A percentile compares a stretch with the other conserved stretches of the same genome.
Evolutionary conservation across 2,329 filamentous ascomycete species (phyloP).

Genomic region (Leptoxyphium fumago): DNA sequence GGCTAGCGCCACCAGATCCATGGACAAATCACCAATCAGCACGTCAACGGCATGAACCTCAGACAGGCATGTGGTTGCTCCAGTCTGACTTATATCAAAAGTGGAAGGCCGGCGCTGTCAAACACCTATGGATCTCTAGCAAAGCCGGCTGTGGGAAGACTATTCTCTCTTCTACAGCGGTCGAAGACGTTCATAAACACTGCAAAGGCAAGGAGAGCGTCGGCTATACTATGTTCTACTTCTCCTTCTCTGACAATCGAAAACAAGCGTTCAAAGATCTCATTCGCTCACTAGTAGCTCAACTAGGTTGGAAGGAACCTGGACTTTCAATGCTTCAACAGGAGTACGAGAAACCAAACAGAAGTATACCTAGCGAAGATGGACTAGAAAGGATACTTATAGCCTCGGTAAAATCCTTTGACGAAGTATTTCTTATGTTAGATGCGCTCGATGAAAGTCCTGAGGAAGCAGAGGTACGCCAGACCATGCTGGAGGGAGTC

Average conservation of each 20-base stretch:
- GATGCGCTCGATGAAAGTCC: slow-evolving; percentile 24
- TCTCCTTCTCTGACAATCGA: slow-evolving; percentile 1
- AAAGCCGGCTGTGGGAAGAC: slow-evolving; percentile 4
- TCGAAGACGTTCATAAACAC: neutral
- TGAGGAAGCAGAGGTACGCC: slow-evolving; percentile 5
- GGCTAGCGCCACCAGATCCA: slow-evolving; percentile 10
- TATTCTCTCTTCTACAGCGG: slow-evolving; percentile 1
- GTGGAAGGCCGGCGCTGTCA: slow-evolving; percentile 7
- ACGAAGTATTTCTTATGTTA: slow-evolving; percentile 17
- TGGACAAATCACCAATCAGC: slow-evolving; percentile 8
- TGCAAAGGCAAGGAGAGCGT: neutral
- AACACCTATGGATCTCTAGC: slow-evolving; percentile 2
- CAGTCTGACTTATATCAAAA: slow-evolving; percentile 4
- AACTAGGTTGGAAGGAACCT: slow-evolving; percentile 1
- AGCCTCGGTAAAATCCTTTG: slow-evolving; percentile 4
- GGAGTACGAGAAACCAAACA: neutral
- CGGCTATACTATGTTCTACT: slow-evolving; percentile 2
- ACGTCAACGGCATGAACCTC: slow-evolving; percentile 3
- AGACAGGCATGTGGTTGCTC: slow-evolving; percentile 9
- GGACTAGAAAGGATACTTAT: slow-evolving; percentile 9
- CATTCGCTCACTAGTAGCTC: slow-evolving; percentile 2
- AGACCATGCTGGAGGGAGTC: slow-evolving; percentile 5
- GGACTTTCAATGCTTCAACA: neutral
- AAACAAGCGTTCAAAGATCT: slow-evolving; percentile 1
- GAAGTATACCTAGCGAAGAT: slow-evolving; percentile 4